These are phyloP conservation scores for Zopfia rhizophila DNA, from an alignment of 2,329 filamentous ascomycete species.

Conservation along the genomic window DNA sequence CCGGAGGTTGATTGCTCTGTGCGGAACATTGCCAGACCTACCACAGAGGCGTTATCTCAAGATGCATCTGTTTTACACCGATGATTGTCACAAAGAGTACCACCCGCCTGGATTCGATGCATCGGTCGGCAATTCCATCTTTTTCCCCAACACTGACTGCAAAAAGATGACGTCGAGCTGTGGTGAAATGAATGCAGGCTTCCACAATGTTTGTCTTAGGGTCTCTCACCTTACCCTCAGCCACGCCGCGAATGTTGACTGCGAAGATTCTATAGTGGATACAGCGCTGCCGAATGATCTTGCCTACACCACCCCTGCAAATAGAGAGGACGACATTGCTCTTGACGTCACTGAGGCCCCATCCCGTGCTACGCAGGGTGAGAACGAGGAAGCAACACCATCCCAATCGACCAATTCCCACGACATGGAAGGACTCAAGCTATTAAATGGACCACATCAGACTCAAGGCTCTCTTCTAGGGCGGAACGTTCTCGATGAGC, in stretches of 20 bases:
- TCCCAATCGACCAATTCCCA: too few relatives aligned
- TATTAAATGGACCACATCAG: too few relatives aligned
- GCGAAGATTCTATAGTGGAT: slow-evolving; percentile 9
- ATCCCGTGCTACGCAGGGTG: too few relatives aligned
- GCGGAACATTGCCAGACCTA: slow-evolving; percentile 39
- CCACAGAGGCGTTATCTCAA: slow-evolving; percentile 54
- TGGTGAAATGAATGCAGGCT: slow-evolving; percentile 50
- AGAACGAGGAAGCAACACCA: too few relatives aligned
- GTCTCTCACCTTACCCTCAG: slow-evolving; percentile 37
- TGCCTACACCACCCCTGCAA: slow-evolving; percentile 26
- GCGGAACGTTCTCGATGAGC: too few relatives aligned
- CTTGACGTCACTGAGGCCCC: slow-evolving; percentile 21
- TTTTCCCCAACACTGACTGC: slow-evolving; percentile 50
- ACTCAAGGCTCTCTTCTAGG: too few relatives aligned
- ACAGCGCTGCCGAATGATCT: slow-evolving; percentile 9
- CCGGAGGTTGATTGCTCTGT: slow-evolving; percentile 52
- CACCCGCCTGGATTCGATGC: slow-evolving; percentile 55
- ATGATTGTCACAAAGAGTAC: slow-evolving; percentile 52
- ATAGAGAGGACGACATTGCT: slow-evolving; percentile 40
- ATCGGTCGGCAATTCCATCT: slow-evolving; percentile 39
- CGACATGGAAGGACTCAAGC: too few relatives aligned
- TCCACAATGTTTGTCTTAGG: slow-evolving; percentile 45
- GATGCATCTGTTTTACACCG: slow-evolving; percentile 58
- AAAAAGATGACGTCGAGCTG: slow-evolving; percentile 45
- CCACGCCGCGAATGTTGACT: slow-evolving; percentile 1